Evolutionary conservation across 495 filamentous ascomycete genomes (phyloP), one percentile per base, ranked within the genome.

Genomic region (Neurospora sp.): DNA sequence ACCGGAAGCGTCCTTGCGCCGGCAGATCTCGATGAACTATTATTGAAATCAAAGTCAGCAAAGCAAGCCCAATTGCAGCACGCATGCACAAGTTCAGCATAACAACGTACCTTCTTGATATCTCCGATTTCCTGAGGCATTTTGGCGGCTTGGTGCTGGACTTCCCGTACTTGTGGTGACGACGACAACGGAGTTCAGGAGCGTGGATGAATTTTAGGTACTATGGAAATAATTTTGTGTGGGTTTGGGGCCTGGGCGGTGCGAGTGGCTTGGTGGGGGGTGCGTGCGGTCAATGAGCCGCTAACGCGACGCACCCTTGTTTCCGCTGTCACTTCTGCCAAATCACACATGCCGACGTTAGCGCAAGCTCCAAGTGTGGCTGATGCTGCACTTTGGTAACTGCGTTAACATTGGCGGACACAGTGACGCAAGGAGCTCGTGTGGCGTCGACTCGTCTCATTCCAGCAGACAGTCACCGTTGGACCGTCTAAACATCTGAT

Each of bases 1-100:
- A 97, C 94, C 97, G 80, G 92, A 94, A 81, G 96, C 96, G 89
- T 99, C 96, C 86, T 96, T 96, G 81, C 96, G 92, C 85, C 94
- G 91, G 92, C 93, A 97, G 88, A 98, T 95, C 92, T 99, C 96
- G 86, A 99, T 96, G 91, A 99, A 99, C 88, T 97, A 86, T 72
- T 44, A 20, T 39, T 31, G 45, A 75, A 80, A 73, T 74, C 73
- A 65, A 65, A 65, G 79, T 85, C 75, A 86, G 80, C 45, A 41
- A 16, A 72, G 1, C 39, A 41, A 12, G 3, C 42, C 14, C 68
- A 45, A 70, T 48, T 72, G 40, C 14, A 35, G 3, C 27, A 65
- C 3, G 22, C 53, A 35, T 65, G 53, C 53, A 65, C 22, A 10
- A 2, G 40, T 31, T 35, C 31, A 9, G 18, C 16, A 48, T 20